These are phyloP conservation scores for Withania somnifera DNA, from an alignment of 305 asterid species.

Conservation along the genomic window DNA sequence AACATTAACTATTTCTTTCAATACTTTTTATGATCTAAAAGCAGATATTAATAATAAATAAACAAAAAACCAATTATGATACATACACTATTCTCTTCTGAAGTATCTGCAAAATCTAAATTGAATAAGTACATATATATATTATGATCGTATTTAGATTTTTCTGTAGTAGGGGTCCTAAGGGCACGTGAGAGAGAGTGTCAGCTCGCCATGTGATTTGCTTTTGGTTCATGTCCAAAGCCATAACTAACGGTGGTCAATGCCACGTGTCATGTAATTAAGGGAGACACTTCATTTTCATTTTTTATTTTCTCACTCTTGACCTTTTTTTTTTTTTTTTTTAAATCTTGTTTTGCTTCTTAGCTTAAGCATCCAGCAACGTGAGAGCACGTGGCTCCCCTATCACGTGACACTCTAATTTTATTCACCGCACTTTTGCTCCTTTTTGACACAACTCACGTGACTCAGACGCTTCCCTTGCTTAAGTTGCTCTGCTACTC, in stretches of 20 bases:
- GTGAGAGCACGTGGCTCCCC: conserved; percentile 13
- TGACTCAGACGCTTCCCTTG: background rate
- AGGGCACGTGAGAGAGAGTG: conserved; percentile 39
- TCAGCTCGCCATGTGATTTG: conserved; percentile 37
- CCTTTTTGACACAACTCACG: background rate
- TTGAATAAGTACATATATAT: too few relatives aligned
- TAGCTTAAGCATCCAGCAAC: background rate
- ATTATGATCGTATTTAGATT: too few relatives aligned
- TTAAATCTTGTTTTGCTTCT: background rate
- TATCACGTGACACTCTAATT: background rate
- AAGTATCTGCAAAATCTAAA: too few relatives aligned
- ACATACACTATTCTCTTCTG: too few relatives aligned
- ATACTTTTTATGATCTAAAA: too few relatives aligned
- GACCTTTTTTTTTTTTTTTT: background rate
- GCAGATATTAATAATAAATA: too few relatives aligned
- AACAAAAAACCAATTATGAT: too few relatives aligned
- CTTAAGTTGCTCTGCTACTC: background rate
- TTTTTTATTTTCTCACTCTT: background rate
- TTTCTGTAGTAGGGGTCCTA: background rate
- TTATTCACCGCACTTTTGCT: conserved; percentile 4
- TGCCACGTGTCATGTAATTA: conserved; percentile 27
- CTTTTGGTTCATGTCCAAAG: conserved; percentile 20
- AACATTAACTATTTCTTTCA: too few relatives aligned
- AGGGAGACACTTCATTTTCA: conserved; percentile 3
- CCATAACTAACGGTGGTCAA: conserved; percentile 29